Evolutionary conservation across 345 rosid species (phyloP), one percentile per base, ranked within the genome.

Genomic region (Kandelia obovata): DNA sequence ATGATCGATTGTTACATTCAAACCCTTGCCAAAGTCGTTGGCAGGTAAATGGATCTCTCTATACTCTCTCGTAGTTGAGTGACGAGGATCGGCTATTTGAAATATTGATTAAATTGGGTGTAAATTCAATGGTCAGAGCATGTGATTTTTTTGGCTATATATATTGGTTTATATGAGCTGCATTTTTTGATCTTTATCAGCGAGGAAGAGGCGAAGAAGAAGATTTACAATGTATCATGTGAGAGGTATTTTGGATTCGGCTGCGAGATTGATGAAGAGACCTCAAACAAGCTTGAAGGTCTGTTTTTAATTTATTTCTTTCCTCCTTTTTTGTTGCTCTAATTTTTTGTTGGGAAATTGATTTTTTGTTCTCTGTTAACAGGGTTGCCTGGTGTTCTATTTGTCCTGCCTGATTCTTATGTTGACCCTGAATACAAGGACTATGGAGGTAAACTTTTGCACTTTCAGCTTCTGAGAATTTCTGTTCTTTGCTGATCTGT

Each of bases 221-320:
- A 85, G 80, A 92, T 96, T 55, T 96, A 92, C 76, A 96, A 96
- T 68, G 97, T 92, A 52, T 96, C 98, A 0, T 96, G 97, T 23
- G 99, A 92, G 79, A 90, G 97, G 73, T 95, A 95, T 72, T 80
- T 92, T 65, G 99, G 98, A 9, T 95, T 95, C 43, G 99, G 99
- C 7, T 90, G 96, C 66, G 97, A 95, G 85, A 79, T 96, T 74
- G 99, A 92, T 56, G 97, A 92, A 86, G 99, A 92, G 80, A 96
- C 99, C 23, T 85, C 97, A 1, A 84, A 88, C 80, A 90, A 90
- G 87, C 88, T 96, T 0, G 97, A 96, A 85, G 96, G 98, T 92
- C 51, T 15, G 9, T 8, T 67, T 57, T 57, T 7, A 17, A 21
- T 1, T 53, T 23, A 20, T 27, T 69, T 7, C 43, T 52, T 2